These are phyloP conservation scores for Colletotrichum tamarilloi DNA, from an alignment of 2,329 filamentous ascomycete species.

Conservation along the genomic window DNA sequence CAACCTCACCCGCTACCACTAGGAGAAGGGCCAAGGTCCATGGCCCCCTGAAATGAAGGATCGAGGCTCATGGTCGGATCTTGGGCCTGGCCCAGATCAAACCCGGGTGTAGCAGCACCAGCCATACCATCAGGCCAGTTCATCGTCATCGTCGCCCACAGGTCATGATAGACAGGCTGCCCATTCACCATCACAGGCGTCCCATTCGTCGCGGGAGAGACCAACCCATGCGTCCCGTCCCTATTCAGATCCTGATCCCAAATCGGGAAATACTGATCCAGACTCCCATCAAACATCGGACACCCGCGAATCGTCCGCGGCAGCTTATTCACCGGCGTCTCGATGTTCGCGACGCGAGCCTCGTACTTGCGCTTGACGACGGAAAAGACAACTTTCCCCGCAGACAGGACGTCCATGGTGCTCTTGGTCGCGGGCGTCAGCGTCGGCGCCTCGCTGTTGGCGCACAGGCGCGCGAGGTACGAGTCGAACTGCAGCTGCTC, in stretches of 20 bases:
- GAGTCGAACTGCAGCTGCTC: conserved; percentile 50
- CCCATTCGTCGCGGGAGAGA: not conserved
- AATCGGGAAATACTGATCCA: conserved; percentile 56
- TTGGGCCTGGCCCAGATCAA: not conserved
- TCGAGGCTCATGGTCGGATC: conserved; percentile 8
- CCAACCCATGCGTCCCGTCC: conserved; percentile 11
- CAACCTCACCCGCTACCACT: not conserved
- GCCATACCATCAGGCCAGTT: conserved; percentile 48
- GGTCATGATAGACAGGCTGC: conserved; percentile 51
- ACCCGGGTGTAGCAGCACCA: not conserved
- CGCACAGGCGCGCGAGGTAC: conserved; percentile 51
- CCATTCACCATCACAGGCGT: conserved; percentile 28
- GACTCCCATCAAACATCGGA: conserved; percentile 63
- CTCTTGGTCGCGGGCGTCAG: conserved; percentile 36
- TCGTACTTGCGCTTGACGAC: conserved; percentile 60
- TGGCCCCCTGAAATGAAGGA: not conserved
- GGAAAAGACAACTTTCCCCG: conserved; percentile 57
- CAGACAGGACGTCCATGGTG: conserved; percentile 55
- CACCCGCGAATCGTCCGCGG: conserved; percentile 47
- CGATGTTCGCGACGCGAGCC: conserved; percentile 49
- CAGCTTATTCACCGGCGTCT: conserved; percentile 38
- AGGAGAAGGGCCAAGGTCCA: conserved; percentile 5
- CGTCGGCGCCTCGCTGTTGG: conserved; percentile 38
- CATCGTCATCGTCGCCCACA: conserved; percentile 62
- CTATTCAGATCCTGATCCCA: conserved; percentile 54